Evolutionary conservation across 352 stramenopile species (phyloP).

Genomic region (Lagenidium sp.): DNA sequence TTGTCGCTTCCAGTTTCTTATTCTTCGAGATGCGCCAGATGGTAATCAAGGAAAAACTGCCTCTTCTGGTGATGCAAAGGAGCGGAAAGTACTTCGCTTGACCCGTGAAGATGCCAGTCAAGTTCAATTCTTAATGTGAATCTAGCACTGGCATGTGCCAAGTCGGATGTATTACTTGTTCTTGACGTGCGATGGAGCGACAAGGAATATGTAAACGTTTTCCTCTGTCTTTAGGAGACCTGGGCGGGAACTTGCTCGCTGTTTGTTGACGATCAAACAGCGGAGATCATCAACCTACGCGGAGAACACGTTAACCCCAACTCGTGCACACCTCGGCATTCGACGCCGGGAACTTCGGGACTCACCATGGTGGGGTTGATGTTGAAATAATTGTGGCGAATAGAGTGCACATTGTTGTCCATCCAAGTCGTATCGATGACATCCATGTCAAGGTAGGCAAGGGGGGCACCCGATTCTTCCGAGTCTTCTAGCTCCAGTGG

Average conservation of each 20-base stretch:
- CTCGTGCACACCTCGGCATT: neutral
- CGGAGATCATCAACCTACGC: constrained; percentile 54
- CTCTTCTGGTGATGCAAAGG: constrained; percentile 9
- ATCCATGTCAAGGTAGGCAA: constrained; percentile 50
- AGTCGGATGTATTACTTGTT: constrained; percentile 4
- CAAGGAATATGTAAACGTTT: constrained; percentile 72
- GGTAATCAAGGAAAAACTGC: constrained; percentile 6
- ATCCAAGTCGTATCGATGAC: constrained; percentile 76
- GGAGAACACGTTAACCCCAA: neutral
- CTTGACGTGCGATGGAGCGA: constrained; percentile 28
- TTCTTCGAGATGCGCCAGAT: constrained; percentile 33
- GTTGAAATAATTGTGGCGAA: constrained; percentile 70
- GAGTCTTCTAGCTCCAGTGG: neutral
- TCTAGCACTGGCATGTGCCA: neutral
- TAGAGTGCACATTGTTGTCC: constrained; percentile 59
- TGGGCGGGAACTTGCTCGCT: constrained; percentile 33
- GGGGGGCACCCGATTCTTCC: neutral
- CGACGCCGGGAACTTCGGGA: no score
- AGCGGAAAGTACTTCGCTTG: constrained; percentile 53
- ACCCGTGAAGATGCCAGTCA: constrained; percentile 75
- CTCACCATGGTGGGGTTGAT: constrained; percentile 52
- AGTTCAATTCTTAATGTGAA: constrained; percentile 66
- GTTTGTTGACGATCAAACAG: constrained; percentile 47
- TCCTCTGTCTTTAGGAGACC: constrained; percentile 45
- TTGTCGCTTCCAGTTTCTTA: constrained; percentile 74